Evolutionary conservation across 1,139 yeast species (phyloP), one percentile per base, ranked within the genome.

Genomic region (Diutina catenulata): DNA sequence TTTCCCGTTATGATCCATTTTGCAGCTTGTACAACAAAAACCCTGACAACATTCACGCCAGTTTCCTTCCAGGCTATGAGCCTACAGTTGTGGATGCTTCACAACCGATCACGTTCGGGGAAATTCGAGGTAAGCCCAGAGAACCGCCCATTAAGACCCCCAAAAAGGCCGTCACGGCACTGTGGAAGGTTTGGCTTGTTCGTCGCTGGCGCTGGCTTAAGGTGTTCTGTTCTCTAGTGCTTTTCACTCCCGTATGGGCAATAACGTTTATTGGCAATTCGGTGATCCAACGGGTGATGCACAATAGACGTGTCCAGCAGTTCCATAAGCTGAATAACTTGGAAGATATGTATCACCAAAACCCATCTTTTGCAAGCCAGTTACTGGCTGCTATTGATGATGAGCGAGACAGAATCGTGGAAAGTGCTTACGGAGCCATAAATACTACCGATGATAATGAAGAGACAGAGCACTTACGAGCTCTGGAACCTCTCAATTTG

Each of bases 1-100:
- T 81, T 24, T 71, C 81, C 2, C 50, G 60, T 9, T 58, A 60
- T 16, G 93, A 84, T 49, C 93, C 93, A 1, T 82, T 70, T 50
- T 49, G 57, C 33, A 60, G 68, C 7, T 53, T 62, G 58, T 49
- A 60, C 33, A 62, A 64, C 42, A 60, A 60, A 37, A 49, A 54
- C 9, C 62, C 77, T 19, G 62, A 65, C 9, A 31, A 14, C 3
- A 21, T 31, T 8, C 35, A 31, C 6, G 35, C 35, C 21, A 20
- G 18, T 13, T 76, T 63, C 44, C 49, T 76, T 1, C 53, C 59
- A 1, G 70, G 70, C 7, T 79, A 74, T 48, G 72, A 54, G 33
- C 79, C 80, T 1, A 62, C 65, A 4, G 64, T 80, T 13, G 52
- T 80, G 22, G 80, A 78, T 45, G 52, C 62, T 22, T 38, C 55